Conservation (phyloP, 192 early-diverging fungal species). For the Rhizoclosmatium sp. region DNA sequence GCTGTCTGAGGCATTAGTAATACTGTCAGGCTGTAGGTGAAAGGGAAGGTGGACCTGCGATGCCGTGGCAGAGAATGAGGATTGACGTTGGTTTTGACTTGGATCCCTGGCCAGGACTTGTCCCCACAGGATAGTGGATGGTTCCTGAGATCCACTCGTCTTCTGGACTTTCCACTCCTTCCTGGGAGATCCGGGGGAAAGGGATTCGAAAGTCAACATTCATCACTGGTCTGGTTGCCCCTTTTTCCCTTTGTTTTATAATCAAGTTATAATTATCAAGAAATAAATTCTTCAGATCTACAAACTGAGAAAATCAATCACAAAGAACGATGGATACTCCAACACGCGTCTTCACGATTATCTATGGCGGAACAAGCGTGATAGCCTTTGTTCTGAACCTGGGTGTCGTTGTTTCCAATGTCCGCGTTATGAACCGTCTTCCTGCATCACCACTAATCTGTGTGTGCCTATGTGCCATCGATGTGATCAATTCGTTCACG, state of each 20-base stretch:
- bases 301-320: no score
- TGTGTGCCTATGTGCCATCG: not conserved
- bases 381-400: no score
- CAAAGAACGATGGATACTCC: no score
- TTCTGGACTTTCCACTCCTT: not conserved
- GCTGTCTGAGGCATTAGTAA: not conserved
- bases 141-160: not conserved
- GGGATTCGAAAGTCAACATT: not conserved
- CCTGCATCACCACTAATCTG: no score
- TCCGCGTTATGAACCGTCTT: no score
- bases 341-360: no score
- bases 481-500: not conserved
- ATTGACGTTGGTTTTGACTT: not conserved
- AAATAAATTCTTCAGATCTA: no score
- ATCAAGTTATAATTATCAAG: no score
- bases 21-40: not conserved
- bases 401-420: no score
- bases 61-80: constrained; percentile 19
- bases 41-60: not conserved
- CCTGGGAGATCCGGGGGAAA: not conserved
- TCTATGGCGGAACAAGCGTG: no score
- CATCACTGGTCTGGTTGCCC: no score
- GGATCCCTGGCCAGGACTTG: not conserved
- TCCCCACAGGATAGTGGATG: not conserved
- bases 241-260: no score